Evolutionary conservation across 2,329 filamentous ascomycete genomes (phyloP).

Genomic region (Capronia americana): DNA sequence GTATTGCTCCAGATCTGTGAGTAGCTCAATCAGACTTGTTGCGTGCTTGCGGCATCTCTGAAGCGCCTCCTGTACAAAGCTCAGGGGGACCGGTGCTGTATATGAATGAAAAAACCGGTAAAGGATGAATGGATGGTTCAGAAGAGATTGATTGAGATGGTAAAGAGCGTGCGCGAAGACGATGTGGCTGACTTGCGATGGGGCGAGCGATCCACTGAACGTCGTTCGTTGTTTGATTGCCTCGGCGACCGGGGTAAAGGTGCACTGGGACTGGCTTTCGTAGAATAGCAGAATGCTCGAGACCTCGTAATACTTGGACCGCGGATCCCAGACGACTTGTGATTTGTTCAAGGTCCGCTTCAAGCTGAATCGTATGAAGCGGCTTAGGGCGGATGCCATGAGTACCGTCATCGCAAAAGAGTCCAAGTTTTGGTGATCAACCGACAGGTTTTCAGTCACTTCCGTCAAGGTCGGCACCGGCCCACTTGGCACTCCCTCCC

Average conservation of each 20-base stretch:
- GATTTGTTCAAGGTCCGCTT: slow-evolving; percentile 19
- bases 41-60: slow-evolving; percentile 44
- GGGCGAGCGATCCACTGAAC: background rate
- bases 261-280: slow-evolving; percentile 21
- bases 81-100: slow-evolving; percentile 42
- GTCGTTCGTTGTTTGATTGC: background rate
- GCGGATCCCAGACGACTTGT: slow-evolving; percentile 22
- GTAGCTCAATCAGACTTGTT: slow-evolving; percentile 40
- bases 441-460: slow-evolving; percentile 6
- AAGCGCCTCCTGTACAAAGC: slow-evolving; percentile 43
- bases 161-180: slow-evolving; percentile 46
- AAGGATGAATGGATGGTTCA: slow-evolving; percentile 48
- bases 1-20: slow-evolving; percentile 26
- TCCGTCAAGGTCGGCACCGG: slow-evolving; percentile 23
- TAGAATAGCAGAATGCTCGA: slow-evolving; percentile 20
- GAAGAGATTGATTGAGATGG: slow-evolving; percentile 46
- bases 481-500: slow-evolving; percentile 5
- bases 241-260: slow-evolving; percentile 12
- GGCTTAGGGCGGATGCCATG: slow-evolving; percentile 26
- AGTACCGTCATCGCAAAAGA: slow-evolving; percentile 19
- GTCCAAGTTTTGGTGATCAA: slow-evolving; percentile 15
- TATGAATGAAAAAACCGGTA: slow-evolving; percentile 40
- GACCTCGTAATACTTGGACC: slow-evolving; percentile 26
- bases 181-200: slow-evolving; percentile 37
- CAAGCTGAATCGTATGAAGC: slow-evolving; percentile 21